Evolutionary conservation across 352 stramenopile species (phyloP), one percentile per base, ranked within the genome.

Genomic region (Globisporangium cystogenes): DNA sequence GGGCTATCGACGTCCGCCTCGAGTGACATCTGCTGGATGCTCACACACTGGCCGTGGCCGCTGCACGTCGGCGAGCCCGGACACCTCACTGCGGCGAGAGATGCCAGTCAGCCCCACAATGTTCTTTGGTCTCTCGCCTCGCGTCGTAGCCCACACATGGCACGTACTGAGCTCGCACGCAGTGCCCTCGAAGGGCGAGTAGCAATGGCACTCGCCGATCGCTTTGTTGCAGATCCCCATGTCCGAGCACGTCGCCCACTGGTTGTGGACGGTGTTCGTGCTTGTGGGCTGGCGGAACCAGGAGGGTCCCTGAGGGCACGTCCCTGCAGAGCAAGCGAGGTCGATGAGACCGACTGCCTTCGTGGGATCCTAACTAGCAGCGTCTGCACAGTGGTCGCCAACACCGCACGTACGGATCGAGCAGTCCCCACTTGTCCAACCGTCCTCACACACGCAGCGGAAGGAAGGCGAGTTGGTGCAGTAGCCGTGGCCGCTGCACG

Each of bases 31-130:
- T 87, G 72, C 3, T 60, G 66, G 14, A 96, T 77, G 27, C 64
- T 88, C 57, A 90, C 69, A 47, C 89, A 97, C 29, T 74, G 61
- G 0, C 89, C 89, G 37, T 93, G 84, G 3, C 83, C 85, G 24
- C 65, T 78, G 44, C 85, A 93, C 29, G 41, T 42, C 29, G 71
- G 53, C 1, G 77, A 59, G 0, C 78, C 75, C 10, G 76, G 74
- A 39, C 74, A 89, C 68, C 73, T 83, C 76, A 87, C 75, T 87
- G 11, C 20, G n/a, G 16, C n/a, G n/a, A n/a, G 7, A 11, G 1
- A 2, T 20, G 2, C 23, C 36, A 4, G 21, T 23, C 8, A 26
- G 24, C 7, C 7, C 1, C 8, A n/a, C 31, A 3, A 43, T 7
- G 0, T 11, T 35, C 16, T 1, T 21, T n/a, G 18, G 12, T 7